Conservation (phyloP, 306 rosid genomes). For the Nissolia schottii region DNA sequence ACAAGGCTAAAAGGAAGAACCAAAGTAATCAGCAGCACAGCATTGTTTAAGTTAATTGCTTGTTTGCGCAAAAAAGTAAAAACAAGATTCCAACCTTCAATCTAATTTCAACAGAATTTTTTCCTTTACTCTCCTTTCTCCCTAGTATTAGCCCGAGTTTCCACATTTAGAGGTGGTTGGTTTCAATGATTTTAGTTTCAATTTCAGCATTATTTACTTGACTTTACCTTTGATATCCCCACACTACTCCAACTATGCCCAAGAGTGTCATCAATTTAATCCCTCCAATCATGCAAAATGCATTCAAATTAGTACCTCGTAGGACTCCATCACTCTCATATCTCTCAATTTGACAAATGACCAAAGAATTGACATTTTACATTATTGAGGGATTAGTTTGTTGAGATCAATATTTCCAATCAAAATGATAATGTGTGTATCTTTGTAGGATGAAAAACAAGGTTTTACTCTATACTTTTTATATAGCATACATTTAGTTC, state of each 20-base stretch:
- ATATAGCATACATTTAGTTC: not conserved
- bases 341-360: no score
- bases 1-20: conserved; percentile 6
- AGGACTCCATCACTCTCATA: no score
- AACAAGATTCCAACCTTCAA: not conserved
- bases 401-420: no score
- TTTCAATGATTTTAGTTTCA: not conserved
- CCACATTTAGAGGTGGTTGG: not conserved
- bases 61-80: not conserved
- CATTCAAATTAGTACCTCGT: no score
- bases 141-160: not conserved
- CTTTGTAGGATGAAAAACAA: no score
- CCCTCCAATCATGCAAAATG: no score
- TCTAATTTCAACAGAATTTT: not conserved
- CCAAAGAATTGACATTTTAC: no score
- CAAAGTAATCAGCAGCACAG: not conserved
- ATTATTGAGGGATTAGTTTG: no score
- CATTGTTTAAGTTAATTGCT: conserved; percentile 2
- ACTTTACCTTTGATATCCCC: conserved; percentile 1
- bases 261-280: no score
- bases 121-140: not conserved
- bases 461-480: no score
- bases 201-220: not conserved
- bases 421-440: no score
- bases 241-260: not conserved